Percentiles rank a stretch among this genome's conserved stretches.
These are phyloP conservation scores for Aaosphaeria arxii DNA, from an alignment of 2,329 filamentous ascomycete species.

Conservation along the genomic window DNA sequence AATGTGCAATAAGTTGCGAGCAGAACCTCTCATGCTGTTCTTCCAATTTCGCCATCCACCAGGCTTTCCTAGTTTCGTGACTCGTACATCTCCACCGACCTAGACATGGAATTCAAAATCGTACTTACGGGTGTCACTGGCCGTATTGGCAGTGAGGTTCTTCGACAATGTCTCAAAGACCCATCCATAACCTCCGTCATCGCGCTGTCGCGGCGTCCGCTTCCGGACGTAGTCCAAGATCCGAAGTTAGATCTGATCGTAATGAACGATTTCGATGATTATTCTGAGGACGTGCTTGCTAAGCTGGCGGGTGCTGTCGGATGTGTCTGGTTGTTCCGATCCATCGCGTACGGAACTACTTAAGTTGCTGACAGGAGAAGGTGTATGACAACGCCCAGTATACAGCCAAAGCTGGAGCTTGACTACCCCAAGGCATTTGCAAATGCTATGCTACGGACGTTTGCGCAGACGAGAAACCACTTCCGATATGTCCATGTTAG, in stretches of 20 bases:
- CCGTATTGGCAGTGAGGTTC: constrained; percentile 10
- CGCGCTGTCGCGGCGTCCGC: constrained; percentile 8
- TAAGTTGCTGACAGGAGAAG: constrained; percentile 8
- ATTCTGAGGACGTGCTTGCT: constrained; percentile 9
- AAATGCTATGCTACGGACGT: constrained; percentile 6
- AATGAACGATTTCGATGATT: constrained; percentile 10
- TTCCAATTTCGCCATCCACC: too few species aligned
- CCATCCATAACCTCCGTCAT: constrained; percentile 11
- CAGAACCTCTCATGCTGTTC: too few species aligned
- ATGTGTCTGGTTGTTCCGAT: constrained; percentile 11
- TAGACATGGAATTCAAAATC: constrained; percentile 11
- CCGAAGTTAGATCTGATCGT: constrained; percentile 12
- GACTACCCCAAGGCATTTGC: constrained; percentile 14
- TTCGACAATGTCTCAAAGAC: constrained; percentile 8
- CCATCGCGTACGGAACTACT: not conserved
- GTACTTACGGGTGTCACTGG: constrained; percentile 11
- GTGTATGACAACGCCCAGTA: constrained; percentile 16
- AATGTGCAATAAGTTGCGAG: too few species aligned
- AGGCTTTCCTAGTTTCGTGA: not conserved
- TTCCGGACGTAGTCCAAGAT: constrained; percentile 8
- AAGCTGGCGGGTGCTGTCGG: constrained; percentile 11
- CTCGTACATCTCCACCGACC: not conserved
- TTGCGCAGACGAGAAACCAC: constrained; percentile 5
- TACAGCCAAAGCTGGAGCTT: constrained; percentile 9
- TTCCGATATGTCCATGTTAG: constrained; percentile 14